Percentiles rank a stretch among this genome's conserved stretches.
These are phyloP conservation scores for Kluyveromyces aestuarii DNA, from an alignment of 805 yeast genomes.

Conservation along the genomic window DNA sequence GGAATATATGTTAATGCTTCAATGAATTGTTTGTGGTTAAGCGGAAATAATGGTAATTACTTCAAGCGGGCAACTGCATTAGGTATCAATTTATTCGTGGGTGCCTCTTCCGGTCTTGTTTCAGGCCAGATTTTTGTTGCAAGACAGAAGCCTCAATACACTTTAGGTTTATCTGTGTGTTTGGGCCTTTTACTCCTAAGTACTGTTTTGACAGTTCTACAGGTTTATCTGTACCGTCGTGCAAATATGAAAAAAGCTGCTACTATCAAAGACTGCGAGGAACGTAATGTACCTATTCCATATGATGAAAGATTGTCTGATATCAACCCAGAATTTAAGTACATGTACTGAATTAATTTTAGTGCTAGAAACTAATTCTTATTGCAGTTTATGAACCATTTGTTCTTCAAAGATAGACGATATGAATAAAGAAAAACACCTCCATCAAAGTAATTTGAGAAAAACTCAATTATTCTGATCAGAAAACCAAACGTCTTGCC, in stretches of 20 bases:
- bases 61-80: conserved; percentile 33
- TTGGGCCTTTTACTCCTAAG: conserved; percentile 37
- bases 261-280: conserved; percentile 26
- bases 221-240: conserved; percentile 22
- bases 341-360: conserved; percentile 29
- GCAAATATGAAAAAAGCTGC: conserved; percentile 31
- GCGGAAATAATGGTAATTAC: conserved; percentile 33
- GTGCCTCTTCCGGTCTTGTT: conserved; percentile 31
- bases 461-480: no score
- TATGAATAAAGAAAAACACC: no score
- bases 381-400: not conserved
- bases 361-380: no score
- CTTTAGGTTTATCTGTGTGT: conserved; percentile 33
- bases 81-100: conserved; percentile 30
- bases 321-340: conserved; percentile 37
- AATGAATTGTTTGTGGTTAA: conserved; percentile 31
- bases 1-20: conserved; percentile 35
- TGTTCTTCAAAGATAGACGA: not conserved
- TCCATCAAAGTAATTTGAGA: no score
- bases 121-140: conserved; percentile 31
- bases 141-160: conserved; percentile 32
- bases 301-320: conserved; percentile 29
- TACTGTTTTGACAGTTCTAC: conserved; percentile 29
- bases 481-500: no score
- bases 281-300: conserved; percentile 27